A percentile compares a stretch with the other conserved stretches of the same genome.
These are phyloP conservation scores for Exsudoporus floridanus DNA, from an alignment of 1,284 basidiomycete species.

Conservation along the genomic window DNA sequence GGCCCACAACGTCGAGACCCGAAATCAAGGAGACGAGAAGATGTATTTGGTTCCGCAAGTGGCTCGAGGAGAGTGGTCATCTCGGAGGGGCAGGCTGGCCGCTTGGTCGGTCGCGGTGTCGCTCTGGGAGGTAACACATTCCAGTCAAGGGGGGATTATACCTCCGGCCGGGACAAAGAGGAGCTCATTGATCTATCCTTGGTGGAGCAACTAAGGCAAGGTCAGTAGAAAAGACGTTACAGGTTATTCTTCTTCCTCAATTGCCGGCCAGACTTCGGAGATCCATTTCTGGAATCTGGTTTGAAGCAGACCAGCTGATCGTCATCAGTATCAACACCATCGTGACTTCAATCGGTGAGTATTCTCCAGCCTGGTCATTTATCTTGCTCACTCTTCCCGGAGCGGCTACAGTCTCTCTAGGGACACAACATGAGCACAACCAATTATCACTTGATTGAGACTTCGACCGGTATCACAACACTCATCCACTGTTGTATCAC, in stretches of 20 bases:
- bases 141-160: slow-evolving; percentile 30
- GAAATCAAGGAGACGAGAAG: slow-evolving; percentile 44
- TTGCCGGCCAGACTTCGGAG: slow-evolving; percentile 42
- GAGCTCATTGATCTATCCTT: slow-evolving; percentile 42
- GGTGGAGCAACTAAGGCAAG: slow-evolving; percentile 41
- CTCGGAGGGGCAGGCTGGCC: slow-evolving; percentile 28
- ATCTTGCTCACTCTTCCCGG: slow-evolving; percentile 20
- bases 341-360: slow-evolving; percentile 10
- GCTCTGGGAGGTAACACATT: slow-evolving; percentile 24
- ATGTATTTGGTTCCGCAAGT: slow-evolving; percentile 26
- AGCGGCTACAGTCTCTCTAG: not conserved
- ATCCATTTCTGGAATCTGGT: slow-evolving; percentile 44
- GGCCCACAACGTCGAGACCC: slow-evolving; percentile 37
- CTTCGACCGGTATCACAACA: slow-evolving; percentile 1
- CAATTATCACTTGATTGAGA: not conserved
- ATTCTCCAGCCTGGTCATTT: slow-evolving; percentile 5
- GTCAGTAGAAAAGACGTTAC: slow-evolving; percentile 26
- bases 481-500: slow-evolving; percentile 3
- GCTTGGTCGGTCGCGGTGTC: slow-evolving; percentile 11
- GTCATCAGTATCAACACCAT: not conserved
- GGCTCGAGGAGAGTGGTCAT: slow-evolving; percentile 23
- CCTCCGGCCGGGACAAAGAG: slow-evolving; percentile 37
- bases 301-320: slow-evolving; percentile 23
- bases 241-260: not conserved
- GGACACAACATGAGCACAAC: not conserved